Conservation (phyloP, 495 filamentous ascomycete species). For the Astrothelium subdiscretum region DNA sequence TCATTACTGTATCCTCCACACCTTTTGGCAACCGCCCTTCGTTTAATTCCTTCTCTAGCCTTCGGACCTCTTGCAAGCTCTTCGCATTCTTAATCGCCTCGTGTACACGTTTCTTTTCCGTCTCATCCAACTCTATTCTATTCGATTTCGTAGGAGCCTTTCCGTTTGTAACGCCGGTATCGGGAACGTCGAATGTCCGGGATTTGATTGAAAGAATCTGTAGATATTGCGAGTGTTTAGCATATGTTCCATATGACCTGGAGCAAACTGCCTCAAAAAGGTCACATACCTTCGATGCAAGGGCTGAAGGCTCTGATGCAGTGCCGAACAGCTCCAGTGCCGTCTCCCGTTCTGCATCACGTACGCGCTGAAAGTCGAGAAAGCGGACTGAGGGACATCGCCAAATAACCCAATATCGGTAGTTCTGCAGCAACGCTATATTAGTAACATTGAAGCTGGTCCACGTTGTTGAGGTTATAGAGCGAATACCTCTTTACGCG, state of each 20-base stretch:
- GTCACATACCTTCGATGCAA: slow-evolving; percentile 47
- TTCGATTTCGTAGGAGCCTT: slow-evolving; percentile 39
- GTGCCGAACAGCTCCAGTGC: slow-evolving; percentile 78
- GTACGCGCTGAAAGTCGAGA: slow-evolving; percentile 88
- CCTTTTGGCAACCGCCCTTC: slow-evolving; percentile 74
- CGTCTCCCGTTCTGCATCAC: slow-evolving; percentile 63
- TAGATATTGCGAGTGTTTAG: neutral
- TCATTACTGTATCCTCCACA: too few relatives aligned
- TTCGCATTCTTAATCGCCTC: slow-evolving; percentile 72
- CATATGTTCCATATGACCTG: neutral
- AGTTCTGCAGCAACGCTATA: slow-evolving; percentile 50
- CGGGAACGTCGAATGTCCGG: slow-evolving; percentile 58
- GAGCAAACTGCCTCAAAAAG: neutral
- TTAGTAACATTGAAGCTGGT: slow-evolving; percentile 1
- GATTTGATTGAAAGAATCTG: slow-evolving; percentile 48
- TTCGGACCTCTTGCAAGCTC: slow-evolving; percentile 55
- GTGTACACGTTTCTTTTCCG: slow-evolving; percentile 57
- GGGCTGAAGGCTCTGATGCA: slow-evolving; percentile 56
- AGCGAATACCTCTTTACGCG: slow-evolving; percentile 89
- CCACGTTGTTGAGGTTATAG: too few relatives aligned
- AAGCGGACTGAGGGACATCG: slow-evolving; percentile 73
- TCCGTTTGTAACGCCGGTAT: slow-evolving; percentile 30
- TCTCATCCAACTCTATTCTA: slow-evolving; percentile 54
- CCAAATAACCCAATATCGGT: slow-evolving; percentile 87
- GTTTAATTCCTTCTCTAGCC: slow-evolving; percentile 61